A percentile compares a stretch with the other conserved stretches of the same genome.
These are phyloP conservation scores for Phytophthora multivora DNA, from an alignment of 352 stramenopile genomes.

Conservation along the genomic window DNA sequence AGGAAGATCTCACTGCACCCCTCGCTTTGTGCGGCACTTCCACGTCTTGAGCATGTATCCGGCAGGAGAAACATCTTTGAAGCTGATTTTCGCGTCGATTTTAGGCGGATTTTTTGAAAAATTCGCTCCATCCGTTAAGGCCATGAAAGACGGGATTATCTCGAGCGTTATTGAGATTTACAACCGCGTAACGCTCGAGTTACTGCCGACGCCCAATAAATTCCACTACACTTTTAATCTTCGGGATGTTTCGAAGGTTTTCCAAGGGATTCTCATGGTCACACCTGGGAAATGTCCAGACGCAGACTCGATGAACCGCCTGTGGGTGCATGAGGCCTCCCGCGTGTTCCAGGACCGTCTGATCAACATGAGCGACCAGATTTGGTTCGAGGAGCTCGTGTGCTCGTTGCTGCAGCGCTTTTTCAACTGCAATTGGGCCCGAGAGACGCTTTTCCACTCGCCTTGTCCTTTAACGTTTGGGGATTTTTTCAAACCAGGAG, in stretches of 20 bases:
- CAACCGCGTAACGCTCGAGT: constrained; percentile 89
- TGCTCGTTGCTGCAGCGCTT: constrained; percentile 79
- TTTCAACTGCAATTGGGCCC: constrained; percentile 78
- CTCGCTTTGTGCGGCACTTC: constrained; percentile 95
- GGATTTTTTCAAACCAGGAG: constrained; percentile 91
- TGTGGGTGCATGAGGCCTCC: constrained; percentile 93
- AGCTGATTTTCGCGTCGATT: constrained; percentile 94
- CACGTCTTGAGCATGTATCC: constrained; percentile 95
- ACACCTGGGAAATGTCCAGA: constrained; percentile 80
- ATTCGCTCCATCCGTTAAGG: constrained; percentile 87
- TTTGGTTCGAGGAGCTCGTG: constrained; percentile 91
- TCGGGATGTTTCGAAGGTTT: constrained; percentile 95
- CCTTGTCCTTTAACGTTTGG: constrained; percentile 91
- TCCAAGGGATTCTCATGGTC: constrained; percentile 96
- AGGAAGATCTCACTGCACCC: constrained; percentile 86
- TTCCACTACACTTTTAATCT: constrained; percentile 97
- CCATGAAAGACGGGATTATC: constrained; percentile 83
- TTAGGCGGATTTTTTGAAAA: constrained; percentile 92
- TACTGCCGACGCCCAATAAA: constrained; percentile 93
- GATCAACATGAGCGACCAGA: constrained; percentile 87
- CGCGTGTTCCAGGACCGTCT: constrained; percentile 95
- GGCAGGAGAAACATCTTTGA: constrained; percentile 84
- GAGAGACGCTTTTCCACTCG: constrained; percentile 88
- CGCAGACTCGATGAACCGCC: constrained; percentile 80
- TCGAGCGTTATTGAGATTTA: constrained; percentile 94